Base-by-base conservation (phyloP, 169 alveolate species). In the Condylostoma magnum region DNA sequence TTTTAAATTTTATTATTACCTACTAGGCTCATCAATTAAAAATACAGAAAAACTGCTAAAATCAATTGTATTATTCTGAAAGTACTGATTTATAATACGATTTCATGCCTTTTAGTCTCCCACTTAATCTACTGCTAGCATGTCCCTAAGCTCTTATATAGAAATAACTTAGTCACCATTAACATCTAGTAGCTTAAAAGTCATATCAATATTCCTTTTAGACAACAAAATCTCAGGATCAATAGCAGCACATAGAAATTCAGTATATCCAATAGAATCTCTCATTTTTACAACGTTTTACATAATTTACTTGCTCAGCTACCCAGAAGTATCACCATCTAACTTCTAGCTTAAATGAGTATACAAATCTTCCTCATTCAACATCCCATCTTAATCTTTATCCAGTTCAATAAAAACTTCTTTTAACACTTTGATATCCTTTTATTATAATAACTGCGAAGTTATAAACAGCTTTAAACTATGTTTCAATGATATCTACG, bases 141-240 rank as follows among this genome's bases (percentile, higher is more conserved):
- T n/a, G n/a, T n/a, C n/a, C n/a, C n/a, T n/a, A n/a, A n/a, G n/a
- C n/a, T n/a, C n/a, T n/a, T n/a, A n/a, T n/a, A n/a, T n/a, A n/a
- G n/a, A n/a, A n/a, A n/a, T n/a, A n/a, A n/a, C n/a, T n/a, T n/a
- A n/a, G n/a, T n/a, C n/a, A n/a, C n/a, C n/a, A n/a, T n/a, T n/a
- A n/a, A n/a, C n/a, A n/a, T 70, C 80, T n/a, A 78, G 43, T 44
- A 69, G 60, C 28, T 70, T 52, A 78, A 69, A 78, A 34, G 80
- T 80, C 44, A 63, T 38, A 41, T 43, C 43, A 41, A 78, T 60
- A 65, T 78, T 78, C 41, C 53, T 65, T 52, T 65, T 71, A 8
- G 81, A 57, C 4, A 78, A 55, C 20, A 78, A 6, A 34, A 48
- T 63, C 57, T 48, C 41, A 47, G 44, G 43, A 58, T 78, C 85